A percentile compares a stretch with the other conserved stretches of the same genome.
phyloP scores from a whole-genome alignment of 306 rosid genomes.

The Myrica gale region DNA sequence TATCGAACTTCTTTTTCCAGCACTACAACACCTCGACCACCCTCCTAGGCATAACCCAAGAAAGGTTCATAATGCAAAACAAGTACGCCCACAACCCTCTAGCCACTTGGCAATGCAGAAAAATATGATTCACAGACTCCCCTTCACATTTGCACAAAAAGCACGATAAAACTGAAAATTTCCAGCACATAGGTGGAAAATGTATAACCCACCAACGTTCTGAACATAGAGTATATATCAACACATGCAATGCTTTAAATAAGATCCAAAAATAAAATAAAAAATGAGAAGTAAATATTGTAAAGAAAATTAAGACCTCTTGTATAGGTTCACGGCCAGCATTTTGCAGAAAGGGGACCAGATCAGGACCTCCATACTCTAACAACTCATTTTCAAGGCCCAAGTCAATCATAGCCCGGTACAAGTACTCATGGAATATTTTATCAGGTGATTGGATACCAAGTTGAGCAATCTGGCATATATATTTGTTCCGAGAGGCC shows the following conservation, averaged over 20 bases:
- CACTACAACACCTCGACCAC: no score
- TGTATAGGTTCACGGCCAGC: constrained; percentile 74
- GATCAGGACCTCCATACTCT: constrained; percentile 95
- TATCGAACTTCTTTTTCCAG: no score
- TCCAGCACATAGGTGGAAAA: constrained; percentile 24
- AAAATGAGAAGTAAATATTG: constrained; percentile 25
- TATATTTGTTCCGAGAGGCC: constrained; percentile 70
- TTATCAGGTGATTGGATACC: constrained; percentile 91
- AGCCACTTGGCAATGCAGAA: no score
- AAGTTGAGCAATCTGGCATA: constrained; percentile 89
- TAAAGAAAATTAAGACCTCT: constrained; percentile 43
- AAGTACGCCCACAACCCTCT: no score
- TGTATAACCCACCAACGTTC: constrained; percentile 13
- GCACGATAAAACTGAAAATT: constrained; percentile 1
- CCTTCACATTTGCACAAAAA: no score
- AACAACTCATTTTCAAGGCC: constrained; percentile 91
- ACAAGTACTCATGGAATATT: constrained; percentile 81
- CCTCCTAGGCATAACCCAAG: no score
- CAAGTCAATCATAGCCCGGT: constrained; percentile 87
- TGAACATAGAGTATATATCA: neutral
- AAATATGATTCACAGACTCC: no score
- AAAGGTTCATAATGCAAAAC: no score
- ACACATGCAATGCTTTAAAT: constrained; percentile 20
- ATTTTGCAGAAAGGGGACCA: constrained; percentile 81
- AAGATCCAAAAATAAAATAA: constrained; percentile 17